A percentile compares a stretch with the other conserved stretches of the same genome.
phyloP scores from a whole-genome alignment of 305 asterid genomes.

The Fraxinus xanthoxyloides region DNA sequence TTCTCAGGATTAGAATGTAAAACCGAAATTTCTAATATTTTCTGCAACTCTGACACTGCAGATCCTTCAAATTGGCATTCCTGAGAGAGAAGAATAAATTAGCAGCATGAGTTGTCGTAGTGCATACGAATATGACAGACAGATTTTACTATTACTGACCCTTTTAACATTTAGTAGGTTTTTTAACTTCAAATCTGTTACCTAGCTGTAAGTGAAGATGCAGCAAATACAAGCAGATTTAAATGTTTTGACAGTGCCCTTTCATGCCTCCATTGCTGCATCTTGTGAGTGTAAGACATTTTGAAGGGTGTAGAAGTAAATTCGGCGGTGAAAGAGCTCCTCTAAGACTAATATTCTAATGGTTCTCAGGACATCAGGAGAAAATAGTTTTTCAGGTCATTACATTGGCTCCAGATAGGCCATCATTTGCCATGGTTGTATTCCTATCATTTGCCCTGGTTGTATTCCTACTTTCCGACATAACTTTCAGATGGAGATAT shows the following conservation, averaged over 20 bases:
- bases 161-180: too few relatives aligned
- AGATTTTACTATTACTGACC: too few relatives aligned
- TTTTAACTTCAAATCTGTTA: too few relatives aligned
- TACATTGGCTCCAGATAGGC: constrained; percentile 34
- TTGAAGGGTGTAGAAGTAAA: not conserved
- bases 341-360: not conserved
- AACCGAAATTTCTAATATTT: too few relatives aligned
- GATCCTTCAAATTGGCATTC: too few relatives aligned
- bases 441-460: constrained; percentile 21
- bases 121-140: too few relatives aligned
- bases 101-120: too few relatives aligned
- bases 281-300: not conserved
- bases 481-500: constrained; percentile 40
- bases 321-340: not conserved
- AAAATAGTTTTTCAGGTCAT: constrained; percentile 7
- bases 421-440: constrained; percentile 18
- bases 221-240: not conserved
- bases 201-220: too few relatives aligned
- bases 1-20: too few relatives aligned
- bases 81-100: too few relatives aligned
- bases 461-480: constrained; percentile 37
- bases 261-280: not conserved
- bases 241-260: not conserved
- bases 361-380: not conserved
- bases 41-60: too few relatives aligned